Evolutionary conservation across 139 green algal species (phyloP).

Genomic region (Auxenochlorella pyrenoidosa): DNA sequence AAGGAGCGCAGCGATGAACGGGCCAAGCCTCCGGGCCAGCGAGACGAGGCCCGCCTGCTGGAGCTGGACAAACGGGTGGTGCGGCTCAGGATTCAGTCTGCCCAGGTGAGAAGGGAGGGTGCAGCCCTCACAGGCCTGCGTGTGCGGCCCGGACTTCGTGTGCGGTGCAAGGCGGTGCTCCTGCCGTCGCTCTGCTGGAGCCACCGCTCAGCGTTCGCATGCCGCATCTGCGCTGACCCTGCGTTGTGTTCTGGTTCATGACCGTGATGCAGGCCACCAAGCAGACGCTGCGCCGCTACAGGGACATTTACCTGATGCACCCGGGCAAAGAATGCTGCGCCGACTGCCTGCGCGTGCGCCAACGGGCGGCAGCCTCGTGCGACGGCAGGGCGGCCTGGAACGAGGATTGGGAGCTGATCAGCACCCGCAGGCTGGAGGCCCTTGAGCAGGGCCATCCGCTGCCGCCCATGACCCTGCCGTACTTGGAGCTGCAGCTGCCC

Average conservation of each 20-base stretch:
- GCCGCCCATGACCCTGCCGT: not conserved
- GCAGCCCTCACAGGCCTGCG: not conserved
- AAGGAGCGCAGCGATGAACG: not conserved
- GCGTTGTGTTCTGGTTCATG: too few relatives aligned
- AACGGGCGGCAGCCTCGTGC: not conserved
- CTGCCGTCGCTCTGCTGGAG: not conserved
- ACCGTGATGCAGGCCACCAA: conserved; percentile 2
- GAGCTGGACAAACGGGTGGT: not conserved
- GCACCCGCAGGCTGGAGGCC: not conserved
- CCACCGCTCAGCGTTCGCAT: not conserved
- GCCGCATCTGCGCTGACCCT: not conserved
- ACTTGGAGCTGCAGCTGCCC: not conserved
- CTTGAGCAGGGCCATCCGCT: not conserved
- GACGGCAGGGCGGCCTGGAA: not conserved
- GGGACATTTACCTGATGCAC: not conserved
- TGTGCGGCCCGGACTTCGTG: not conserved
- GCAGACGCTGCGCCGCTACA: not conserved
- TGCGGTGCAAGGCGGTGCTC: too few relatives aligned
- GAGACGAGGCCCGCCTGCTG: not conserved
- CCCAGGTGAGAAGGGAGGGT: not conserved
- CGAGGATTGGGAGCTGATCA: not conserved
- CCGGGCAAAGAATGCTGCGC: not conserved
- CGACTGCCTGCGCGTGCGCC: conserved; percentile 12
- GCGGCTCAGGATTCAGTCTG: not conserved
- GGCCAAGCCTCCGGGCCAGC: not conserved